These are phyloP conservation scores for Scleromitrula shiraiana DNA, from an alignment of 2,329 filamentous ascomycete species.

Conservation along the genomic window DNA sequence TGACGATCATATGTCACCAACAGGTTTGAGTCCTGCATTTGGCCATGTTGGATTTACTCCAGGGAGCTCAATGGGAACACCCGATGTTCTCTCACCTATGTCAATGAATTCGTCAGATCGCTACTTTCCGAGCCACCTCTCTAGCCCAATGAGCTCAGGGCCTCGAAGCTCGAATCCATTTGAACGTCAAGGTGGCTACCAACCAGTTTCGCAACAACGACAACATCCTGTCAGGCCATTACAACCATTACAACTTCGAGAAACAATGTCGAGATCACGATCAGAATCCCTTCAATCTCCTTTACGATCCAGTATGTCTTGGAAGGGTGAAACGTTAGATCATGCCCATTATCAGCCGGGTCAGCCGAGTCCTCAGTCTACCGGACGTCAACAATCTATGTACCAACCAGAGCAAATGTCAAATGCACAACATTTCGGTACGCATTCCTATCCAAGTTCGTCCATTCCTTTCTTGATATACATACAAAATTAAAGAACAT, in stretches of 20 bases:
- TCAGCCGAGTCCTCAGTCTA: constrained; percentile 39
- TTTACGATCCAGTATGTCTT: constrained; percentile 52
- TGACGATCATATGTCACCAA: constrained; percentile 59
- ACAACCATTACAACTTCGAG: constrained; percentile 51
- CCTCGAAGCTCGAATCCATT: constrained; percentile 46
- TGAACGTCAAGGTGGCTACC: constrained; percentile 41
- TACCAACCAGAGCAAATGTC: constrained; percentile 44
- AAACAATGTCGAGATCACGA: constrained; percentile 48
- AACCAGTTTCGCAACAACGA: constrained; percentile 37
- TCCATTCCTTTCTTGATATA: constrained; percentile 13
- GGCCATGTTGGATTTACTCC: constrained; percentile 58
- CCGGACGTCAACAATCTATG: constrained; percentile 40
- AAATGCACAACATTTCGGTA: constrained; percentile 41
- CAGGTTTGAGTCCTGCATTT: constrained; percentile 59
- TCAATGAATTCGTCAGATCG: constrained; percentile 47
- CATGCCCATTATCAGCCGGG: constrained; percentile 43
- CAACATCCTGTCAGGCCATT: constrained; percentile 41
- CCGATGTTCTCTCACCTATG: constrained; percentile 50
- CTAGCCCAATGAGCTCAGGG: constrained; percentile 40
- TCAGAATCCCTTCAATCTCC: constrained; percentile 52
- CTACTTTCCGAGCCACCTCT: constrained; percentile 43
- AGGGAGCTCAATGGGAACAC: constrained; percentile 39
- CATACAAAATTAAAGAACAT: constrained; percentile 20
- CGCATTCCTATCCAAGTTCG: constrained; percentile 43
- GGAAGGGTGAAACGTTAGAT: constrained; percentile 53